Conservation (phyloP, 2,329 filamentous ascomycete genomes). For the Cercospora berteroae region DNA sequence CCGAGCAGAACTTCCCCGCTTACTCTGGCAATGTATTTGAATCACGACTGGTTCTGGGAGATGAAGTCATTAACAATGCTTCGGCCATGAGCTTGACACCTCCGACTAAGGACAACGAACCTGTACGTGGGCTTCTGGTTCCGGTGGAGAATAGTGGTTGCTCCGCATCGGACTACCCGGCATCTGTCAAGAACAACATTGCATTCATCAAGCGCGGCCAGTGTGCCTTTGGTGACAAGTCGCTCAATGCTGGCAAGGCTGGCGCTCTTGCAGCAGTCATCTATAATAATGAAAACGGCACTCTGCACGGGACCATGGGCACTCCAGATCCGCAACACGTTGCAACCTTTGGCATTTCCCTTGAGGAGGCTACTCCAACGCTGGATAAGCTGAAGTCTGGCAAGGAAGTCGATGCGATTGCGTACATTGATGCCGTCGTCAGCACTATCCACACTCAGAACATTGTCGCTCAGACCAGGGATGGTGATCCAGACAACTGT, state of each 20-base stretch:
- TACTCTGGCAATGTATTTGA: slow-evolving; percentile 33
- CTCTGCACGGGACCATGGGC: slow-evolving; percentile 51
- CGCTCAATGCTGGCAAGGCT: slow-evolving; percentile 63
- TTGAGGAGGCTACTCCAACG: slow-evolving; percentile 22
- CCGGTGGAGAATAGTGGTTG: slow-evolving; percentile 63
- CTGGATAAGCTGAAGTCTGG: slow-evolving; percentile 24
- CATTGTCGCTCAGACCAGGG: slow-evolving; percentile 21
- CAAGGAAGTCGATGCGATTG: slow-evolving; percentile 20
- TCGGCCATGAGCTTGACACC: slow-evolving; percentile 50
- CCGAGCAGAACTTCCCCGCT: slow-evolving; percentile 44
- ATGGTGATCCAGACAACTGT: slow-evolving; percentile 54
- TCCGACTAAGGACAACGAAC: slow-evolving; percentile 27
- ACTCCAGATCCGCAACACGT: slow-evolving; percentile 66
- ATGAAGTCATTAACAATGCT: slow-evolving; percentile 60
- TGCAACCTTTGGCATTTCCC: slow-evolving; percentile 65
- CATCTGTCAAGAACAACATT: slow-evolving; percentile 59
- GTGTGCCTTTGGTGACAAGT: slow-evolving; percentile 72
- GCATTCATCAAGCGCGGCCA: slow-evolving; percentile 68
- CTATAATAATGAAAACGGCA: slow-evolving; percentile 68
- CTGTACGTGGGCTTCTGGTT: slow-evolving; percentile 41
- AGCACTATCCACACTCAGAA: slow-evolving; percentile 25
- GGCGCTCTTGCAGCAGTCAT: slow-evolving; percentile 72
- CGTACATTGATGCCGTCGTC: slow-evolving; percentile 27
- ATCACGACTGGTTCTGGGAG: slow-evolving; percentile 51
- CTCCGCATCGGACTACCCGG: slow-evolving; percentile 62